Evolutionary conservation across 345 rosid species (phyloP).

Genomic region (Ceriops tagal): DNA sequence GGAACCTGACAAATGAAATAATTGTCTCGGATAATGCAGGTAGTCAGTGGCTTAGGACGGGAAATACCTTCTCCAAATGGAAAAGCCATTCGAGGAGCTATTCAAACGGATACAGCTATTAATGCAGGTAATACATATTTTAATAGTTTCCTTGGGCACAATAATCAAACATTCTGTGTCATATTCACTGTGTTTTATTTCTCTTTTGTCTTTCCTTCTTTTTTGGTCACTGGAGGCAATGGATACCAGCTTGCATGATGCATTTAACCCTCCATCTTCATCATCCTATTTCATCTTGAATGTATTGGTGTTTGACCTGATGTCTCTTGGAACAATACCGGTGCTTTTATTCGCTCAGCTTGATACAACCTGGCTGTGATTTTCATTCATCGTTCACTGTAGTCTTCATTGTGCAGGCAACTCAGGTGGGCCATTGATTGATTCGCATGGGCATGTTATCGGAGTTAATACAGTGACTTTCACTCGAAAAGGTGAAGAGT

Average conservation of each 20-base stretch:
- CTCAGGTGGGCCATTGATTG: constrained; percentile 74
- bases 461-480: constrained; percentile 89
- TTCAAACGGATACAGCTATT: constrained; percentile 86
- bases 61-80: constrained; percentile 90
- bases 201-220: neutral
- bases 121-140: constrained; percentile 49
- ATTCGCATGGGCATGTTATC: constrained; percentile 77
- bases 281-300: too few relatives aligned
- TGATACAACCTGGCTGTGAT: too few relatives aligned
- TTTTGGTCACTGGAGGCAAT: neutral
- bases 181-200: neutral
- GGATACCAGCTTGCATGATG: too few relatives aligned
- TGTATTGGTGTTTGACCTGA: too few relatives aligned
- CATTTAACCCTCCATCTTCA: too few relatives aligned
- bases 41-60: constrained; percentile 84
- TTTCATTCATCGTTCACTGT: neutral
- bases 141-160: neutral
- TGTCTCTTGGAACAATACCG: too few relatives aligned
- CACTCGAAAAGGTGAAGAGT: constrained; percentile 64
- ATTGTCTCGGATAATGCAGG: constrained; percentile 36
- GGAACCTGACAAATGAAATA: neutral
- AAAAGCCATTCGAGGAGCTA: constrained; percentile 70
- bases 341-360: too few relatives aligned
- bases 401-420: constrained; percentile 40
- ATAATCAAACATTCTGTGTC: neutral